Base-by-base conservation (phyloP, 2,329 filamentous ascomycete species). In the Lasiodiplodia theobromae region DNA sequence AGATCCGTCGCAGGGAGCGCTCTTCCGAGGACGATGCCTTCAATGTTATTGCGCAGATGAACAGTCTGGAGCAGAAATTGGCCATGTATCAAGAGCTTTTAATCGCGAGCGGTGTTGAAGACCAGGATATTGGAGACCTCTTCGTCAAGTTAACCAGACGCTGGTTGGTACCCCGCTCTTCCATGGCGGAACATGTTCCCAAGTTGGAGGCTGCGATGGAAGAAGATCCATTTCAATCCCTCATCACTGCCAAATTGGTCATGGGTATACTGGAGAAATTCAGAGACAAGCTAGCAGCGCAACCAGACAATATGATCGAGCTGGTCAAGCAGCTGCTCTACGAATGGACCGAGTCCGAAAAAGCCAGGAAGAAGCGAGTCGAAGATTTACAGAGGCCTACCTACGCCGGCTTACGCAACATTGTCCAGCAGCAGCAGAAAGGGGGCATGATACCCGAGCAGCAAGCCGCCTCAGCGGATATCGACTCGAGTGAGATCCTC, bases 21-120 rank as follows among this genome's bases (percentile, higher is more conserved):
- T 87, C 94, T 91, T 83, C 96, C 88, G 78, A 91, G 91, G 79
- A 92, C 91, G 79, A 93, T 92, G 88, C 97, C 92, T 79, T 51
- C 44, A 95, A 91, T 82, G 96, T 98, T 91, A 90, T 98, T 94
- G 68, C 71, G n/a, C 73, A 72, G 3, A 76, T 80, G 28, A 71
- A 66, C 58, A 70, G 69, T 12, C 54, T 80, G n/a, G 73, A 77
- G n/a, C 69, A 70, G 37, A 74, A 74, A 16, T 67, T 78, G 1
- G 65, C 71, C 3, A 62, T 73, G 10, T 69, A 80, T 4, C 70
- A 77, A 1, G 70, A 72, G 7, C 69, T 80, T 2, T 73, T 92
- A 5, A 77, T 79, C 4, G 79, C 82, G 2, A 82, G 84, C 1
- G 85, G 84, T 44, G 82, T 88, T 0, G 82, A 86, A 7, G 83